phyloP scores from a whole-genome alignment of 2,329 filamentous ascomycete species.

The Ascomycota sp. region DNA sequence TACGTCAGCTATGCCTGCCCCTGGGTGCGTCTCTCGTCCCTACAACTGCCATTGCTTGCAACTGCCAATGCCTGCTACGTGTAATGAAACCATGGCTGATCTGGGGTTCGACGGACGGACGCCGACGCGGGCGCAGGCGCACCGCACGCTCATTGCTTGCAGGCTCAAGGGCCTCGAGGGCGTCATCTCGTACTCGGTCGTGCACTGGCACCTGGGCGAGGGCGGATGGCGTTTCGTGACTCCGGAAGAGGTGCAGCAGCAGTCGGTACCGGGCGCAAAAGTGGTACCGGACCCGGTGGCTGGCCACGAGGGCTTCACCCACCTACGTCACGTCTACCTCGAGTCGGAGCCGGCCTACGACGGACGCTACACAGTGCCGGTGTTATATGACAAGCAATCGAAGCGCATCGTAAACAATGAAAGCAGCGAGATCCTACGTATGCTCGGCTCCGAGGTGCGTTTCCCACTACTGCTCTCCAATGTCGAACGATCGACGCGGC shows the following conservation, averaged over 20 bases:
- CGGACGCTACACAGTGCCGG: constrained; percentile 74
- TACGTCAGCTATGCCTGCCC: constrained; percentile 90
- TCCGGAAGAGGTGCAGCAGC: constrained; percentile 35
- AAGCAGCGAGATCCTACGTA: constrained; percentile 79
- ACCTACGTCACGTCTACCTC: constrained; percentile 68
- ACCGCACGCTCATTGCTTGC: constrained; percentile 68
- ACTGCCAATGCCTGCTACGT: too few species aligned
- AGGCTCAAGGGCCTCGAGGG: constrained; percentile 85
- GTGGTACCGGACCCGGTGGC: constrained; percentile 49
- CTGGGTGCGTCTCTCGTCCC: constrained; percentile 33
- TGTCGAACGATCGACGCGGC: neutral
- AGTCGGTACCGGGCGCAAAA: constrained; percentile 37
- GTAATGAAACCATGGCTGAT: too few species aligned
- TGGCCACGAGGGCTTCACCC: constrained; percentile 45
- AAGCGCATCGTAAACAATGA: constrained; percentile 77
- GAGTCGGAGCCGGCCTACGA: constrained; percentile 47
- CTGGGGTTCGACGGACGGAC: neutral
- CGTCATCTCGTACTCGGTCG: constrained; percentile 57
- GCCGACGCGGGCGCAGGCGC: constrained; percentile 26
- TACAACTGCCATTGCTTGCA: too few species aligned
- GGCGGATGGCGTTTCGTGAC: constrained; percentile 61
- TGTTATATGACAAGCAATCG: constrained; percentile 60
- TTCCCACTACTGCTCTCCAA: neutral
- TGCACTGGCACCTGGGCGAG: constrained; percentile 73
- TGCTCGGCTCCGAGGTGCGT: constrained; percentile 55